Percentiles rank a stretch among this genome's conserved stretches.
Evolutionary conservation across 352 stramenopile species (phyloP).

Genomic region (Phytopythium chamaehyphon): DNA sequence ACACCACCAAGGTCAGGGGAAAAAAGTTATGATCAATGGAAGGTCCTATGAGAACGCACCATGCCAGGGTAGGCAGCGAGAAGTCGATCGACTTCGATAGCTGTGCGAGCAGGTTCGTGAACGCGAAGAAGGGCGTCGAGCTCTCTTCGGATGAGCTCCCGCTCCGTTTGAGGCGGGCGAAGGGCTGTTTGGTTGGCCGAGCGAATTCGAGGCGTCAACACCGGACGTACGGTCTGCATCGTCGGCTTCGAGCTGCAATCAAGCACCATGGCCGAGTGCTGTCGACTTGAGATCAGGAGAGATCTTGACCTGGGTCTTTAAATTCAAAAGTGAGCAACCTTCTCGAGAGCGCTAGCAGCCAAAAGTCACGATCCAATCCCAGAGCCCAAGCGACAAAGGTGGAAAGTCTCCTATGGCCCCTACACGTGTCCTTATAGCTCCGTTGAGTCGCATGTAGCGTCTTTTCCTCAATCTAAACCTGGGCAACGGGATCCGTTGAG

Average conservation of each 20-base stretch:
- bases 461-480: neutral
- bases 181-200: neutral
- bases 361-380: no score
- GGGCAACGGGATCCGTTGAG: neutral
- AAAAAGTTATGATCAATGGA: no score
- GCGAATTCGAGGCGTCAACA: neutral
- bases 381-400: no score
- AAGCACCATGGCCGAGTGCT: neutral
- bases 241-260: neutral
- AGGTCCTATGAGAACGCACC: conserved; percentile 22
- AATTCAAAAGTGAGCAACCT: no score
- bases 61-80: conserved; percentile 48
- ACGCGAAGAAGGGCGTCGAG: conserved; percentile 37
- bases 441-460: no score
- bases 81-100: conserved; percentile 24
- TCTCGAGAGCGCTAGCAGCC: no score
- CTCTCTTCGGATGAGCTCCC: conserved; percentile 15
- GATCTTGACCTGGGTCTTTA: no score
- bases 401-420: no score
- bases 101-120: conserved; percentile 42
- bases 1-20: no score
- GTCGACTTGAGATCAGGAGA: no score
- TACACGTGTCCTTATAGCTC: no score
- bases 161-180: neutral
- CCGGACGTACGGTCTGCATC: neutral